Conservation (phyloP, 257 asterid species). For the Scutellaria minor region DNA sequence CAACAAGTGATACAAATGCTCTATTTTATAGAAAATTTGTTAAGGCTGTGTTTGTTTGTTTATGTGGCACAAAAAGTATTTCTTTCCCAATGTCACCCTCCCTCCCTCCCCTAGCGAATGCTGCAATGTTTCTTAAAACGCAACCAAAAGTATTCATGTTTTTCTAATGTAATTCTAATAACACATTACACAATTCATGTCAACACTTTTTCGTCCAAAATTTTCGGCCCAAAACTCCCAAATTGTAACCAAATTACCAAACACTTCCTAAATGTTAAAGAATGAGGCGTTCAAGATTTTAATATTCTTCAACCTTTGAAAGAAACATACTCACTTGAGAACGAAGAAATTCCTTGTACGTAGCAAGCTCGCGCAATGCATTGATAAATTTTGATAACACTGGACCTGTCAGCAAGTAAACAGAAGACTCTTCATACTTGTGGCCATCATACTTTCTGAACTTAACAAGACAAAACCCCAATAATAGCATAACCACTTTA, state of each 20-base stretch:
- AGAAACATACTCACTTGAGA: constrained; percentile 66
- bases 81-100: too few relatives aligned
- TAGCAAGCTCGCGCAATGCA: constrained; percentile 81
- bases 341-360: constrained; percentile 95
- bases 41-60: not conserved
- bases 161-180: too few relatives aligned
- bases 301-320: constrained; percentile 18
- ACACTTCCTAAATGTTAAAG: not conserved
- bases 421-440: constrained; percentile 23
- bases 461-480: constrained; percentile 24
- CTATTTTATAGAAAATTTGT: not conserved
- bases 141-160: too few relatives aligned
- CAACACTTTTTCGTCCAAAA: too few relatives aligned
- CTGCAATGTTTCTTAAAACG: too few relatives aligned
- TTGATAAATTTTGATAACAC: constrained; percentile 77
- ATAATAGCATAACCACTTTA: constrained; percentile 9
- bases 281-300: constrained; percentile 1
- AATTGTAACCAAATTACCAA: too few relatives aligned
- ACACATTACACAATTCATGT: too few relatives aligned
- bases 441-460: constrained; percentile 13
- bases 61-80: too few relatives aligned
- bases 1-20: not conserved
- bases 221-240: too few relatives aligned
- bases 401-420: constrained; percentile 70
- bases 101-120: too few relatives aligned